phyloP scores from a whole-genome alignment of 306 rosid genomes.

The Herpetospermum pedunculosum region DNA sequence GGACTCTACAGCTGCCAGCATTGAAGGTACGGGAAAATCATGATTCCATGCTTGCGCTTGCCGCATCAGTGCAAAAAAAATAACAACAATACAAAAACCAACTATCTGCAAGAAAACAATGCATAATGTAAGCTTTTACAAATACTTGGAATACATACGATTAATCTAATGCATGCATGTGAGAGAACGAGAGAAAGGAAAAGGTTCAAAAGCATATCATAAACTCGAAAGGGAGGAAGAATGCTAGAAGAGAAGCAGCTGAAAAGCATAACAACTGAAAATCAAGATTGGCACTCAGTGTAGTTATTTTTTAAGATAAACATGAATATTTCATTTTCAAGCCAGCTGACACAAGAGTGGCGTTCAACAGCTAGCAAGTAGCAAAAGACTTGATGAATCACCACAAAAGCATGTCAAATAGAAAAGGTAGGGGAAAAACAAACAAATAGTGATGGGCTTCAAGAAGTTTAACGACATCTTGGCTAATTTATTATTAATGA shows the following conservation, averaged over 20 bases:
- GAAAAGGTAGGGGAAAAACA: not conserved
- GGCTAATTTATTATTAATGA: not conserved
- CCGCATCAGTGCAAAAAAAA: conserved; percentile 78
- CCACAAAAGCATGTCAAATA: not conserved
- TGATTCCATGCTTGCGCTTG: conserved; percentile 82
- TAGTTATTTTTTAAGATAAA: not conserved
- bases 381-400: not conserved
- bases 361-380: not conserved
- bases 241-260: not conserved
- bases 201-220: not conserved
- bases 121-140: conserved; percentile 15
- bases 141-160: not conserved
- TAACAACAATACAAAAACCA: conserved; percentile 67
- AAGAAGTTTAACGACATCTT: not conserved
- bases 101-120: conserved; percentile 57
- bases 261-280: not conserved
- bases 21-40: conserved; percentile 64
- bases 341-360: not conserved
- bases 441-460: not conserved
- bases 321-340: not conserved
- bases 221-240: not conserved
- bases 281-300: not conserved
- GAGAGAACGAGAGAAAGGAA: not conserved
- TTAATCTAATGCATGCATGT: conserved; percentile 9
- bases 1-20: conserved; percentile 64